Percentiles rank a stretch among this genome's conserved stretches.
These are phyloP conservation scores for Juncus inflexus DNA, from an alignment of 176 grass and related monocot species.

Conservation along the genomic window DNA sequence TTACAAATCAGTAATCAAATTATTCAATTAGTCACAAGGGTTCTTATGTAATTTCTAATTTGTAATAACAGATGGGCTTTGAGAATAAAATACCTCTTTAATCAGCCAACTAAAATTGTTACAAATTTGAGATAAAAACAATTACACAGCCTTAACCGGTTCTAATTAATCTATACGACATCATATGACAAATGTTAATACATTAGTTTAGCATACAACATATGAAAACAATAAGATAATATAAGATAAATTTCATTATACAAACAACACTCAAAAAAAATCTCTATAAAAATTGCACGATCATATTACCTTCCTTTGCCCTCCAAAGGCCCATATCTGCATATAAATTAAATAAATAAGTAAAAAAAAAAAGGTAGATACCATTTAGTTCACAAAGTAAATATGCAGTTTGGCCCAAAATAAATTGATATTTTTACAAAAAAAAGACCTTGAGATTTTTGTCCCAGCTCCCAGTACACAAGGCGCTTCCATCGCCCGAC, in stretches of 20 bases:
- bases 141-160: slow-evolving; percentile 25
- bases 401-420: not conserved
- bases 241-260: not conserved
- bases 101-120: not conserved
- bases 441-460: slow-evolving; percentile 83
- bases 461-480: slow-evolving; percentile 98
- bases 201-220: slow-evolving; percentile 6
- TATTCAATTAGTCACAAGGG: too few relatives aligned
- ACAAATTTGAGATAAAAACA: slow-evolving; percentile 15
- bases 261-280: slow-evolving; percentile 5
- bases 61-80: too few relatives aligned
- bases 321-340: slow-evolving; percentile 99
- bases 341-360: slow-evolving; percentile 12
- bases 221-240: not conserved
- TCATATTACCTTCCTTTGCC: slow-evolving; percentile 86
- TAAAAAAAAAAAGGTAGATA: not conserved
- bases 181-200: not conserved
- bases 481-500: slow-evolving; percentile 91
- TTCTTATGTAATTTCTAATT: too few relatives aligned
- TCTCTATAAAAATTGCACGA: not conserved
- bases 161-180: slow-evolving; percentile 17
- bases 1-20: too few relatives aligned
- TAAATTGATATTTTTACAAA: slow-evolving; percentile 5
- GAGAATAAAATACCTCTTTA: slow-evolving; percentile 15
- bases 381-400: not conserved